Conservation (phyloP, 2,329 filamentous ascomycete species). For the Stagonosporopsis vannaccii region DNA sequence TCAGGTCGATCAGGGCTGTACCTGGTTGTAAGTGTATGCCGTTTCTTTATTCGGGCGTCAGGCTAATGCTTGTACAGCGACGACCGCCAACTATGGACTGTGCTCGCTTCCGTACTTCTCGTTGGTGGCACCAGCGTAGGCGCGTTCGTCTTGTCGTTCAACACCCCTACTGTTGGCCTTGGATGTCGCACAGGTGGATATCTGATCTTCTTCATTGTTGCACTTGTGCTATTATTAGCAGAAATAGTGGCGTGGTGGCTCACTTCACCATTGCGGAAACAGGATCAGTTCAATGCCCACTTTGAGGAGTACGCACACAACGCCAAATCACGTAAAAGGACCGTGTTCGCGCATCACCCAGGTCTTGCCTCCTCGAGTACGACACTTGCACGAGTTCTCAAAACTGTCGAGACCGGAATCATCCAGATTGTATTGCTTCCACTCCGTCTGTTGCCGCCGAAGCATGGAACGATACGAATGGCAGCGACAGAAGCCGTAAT, state of each 20-base stretch:
- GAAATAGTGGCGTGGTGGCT: slow-evolving; percentile 50
- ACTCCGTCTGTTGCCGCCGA: slow-evolving; percentile 17
- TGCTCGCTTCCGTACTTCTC: slow-evolving; percentile 43
- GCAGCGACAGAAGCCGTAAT: slow-evolving; percentile 4
- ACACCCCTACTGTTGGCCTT: slow-evolving; percentile 55
- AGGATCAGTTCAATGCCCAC: slow-evolving; percentile 6
- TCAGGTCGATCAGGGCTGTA: slow-evolving; percentile 37
- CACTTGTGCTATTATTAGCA: slow-evolving; percentile 39
- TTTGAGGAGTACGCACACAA: slow-evolving; percentile 13
- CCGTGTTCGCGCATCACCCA: background rate
- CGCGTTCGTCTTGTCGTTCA: slow-evolving; percentile 51
- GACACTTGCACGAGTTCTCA: background rate
- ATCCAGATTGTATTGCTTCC: background rate
- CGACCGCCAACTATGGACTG: slow-evolving; percentile 51
- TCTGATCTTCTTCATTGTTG: slow-evolving; percentile 46
- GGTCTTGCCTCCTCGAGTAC: slow-evolving; percentile 11
- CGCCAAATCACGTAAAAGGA: background rate
- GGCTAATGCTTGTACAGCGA: slow-evolving; percentile 24
- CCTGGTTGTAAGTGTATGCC: slow-evolving; percentile 39
- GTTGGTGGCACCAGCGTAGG: slow-evolving; percentile 44
- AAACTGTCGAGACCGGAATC: slow-evolving; percentile 1
- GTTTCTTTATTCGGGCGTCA: no score
- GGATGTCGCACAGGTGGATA: slow-evolving; percentile 49
- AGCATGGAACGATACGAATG: background rate
- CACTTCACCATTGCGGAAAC: slow-evolving; percentile 24